phyloP scores from a whole-genome alignment of 2,329 filamentous ascomycete species.

The Pseudocercospora pini-densiflorae region DNA sequence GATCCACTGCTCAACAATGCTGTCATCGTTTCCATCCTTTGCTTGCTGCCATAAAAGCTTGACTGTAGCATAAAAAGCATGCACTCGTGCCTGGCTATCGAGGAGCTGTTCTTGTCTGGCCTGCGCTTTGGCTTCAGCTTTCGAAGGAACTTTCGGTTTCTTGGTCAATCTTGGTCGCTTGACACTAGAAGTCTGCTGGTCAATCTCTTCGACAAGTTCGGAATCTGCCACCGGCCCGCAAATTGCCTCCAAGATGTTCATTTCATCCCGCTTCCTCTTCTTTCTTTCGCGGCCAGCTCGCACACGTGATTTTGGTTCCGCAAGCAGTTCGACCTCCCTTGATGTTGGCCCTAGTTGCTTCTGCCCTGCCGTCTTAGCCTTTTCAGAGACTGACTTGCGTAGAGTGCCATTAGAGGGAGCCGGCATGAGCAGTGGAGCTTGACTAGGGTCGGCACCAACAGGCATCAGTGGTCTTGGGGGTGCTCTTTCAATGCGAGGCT shows the following conservation, averaged over 20 bases:
- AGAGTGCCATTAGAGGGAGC: not conserved
- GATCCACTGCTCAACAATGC: constrained; percentile 60
- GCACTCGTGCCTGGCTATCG: constrained; percentile 28
- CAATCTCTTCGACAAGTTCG: constrained; percentile 13
- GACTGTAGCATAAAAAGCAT: constrained; percentile 46
- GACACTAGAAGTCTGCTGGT: not conserved
- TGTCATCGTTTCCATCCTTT: constrained; percentile 50
- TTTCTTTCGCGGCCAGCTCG: not conserved
- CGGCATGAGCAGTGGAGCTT: not conserved
- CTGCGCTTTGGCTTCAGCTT: constrained; percentile 10
- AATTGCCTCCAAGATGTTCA: constrained; percentile 11
- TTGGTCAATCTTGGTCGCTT: constrained; percentile 28
- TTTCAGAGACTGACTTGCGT: not conserved
- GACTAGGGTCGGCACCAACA: not conserved
- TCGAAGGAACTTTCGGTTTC: constrained; percentile 15
- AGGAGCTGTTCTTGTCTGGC: constrained; percentile 24
- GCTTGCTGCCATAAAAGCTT: constrained; percentile 47
- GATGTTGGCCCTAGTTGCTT: constrained; percentile 64
- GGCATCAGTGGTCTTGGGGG: constrained; percentile 1
- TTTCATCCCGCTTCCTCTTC: constrained; percentile 19
- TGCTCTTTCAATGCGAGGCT: constrained; percentile 3
- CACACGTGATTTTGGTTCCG: not conserved
- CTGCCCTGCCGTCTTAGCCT: constrained; percentile 6
- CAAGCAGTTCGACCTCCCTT: constrained; percentile 57
- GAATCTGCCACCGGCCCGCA: constrained; percentile 8